Percentiles rank a stretch among this genome's conserved stretches.
phyloP scores from a whole-genome alignment of 345 rosid genomes.

The Citrus sp. region DNA sequence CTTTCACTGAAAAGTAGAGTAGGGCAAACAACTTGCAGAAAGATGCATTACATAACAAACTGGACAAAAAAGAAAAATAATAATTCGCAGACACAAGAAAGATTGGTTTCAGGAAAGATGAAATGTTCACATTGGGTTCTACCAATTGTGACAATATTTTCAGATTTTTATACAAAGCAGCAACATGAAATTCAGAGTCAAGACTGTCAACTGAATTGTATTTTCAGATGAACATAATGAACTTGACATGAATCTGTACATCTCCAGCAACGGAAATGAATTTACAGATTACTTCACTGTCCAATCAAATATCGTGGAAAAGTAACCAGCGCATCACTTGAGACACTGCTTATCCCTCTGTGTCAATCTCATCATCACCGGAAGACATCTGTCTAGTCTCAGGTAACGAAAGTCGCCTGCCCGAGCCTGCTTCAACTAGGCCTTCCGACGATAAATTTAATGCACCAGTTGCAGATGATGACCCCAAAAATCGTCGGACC shows the following conservation, averaged over 20 bases:
- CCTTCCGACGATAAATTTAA: slow-evolving; percentile 57
- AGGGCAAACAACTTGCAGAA: slow-evolving; percentile 10
- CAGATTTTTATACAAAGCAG: slow-evolving; percentile 48
- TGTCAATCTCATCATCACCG: slow-evolving; percentile 65
- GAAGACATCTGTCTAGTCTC: slow-evolving; percentile 81
- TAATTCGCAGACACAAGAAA: slow-evolving; percentile 15
- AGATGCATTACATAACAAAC: slow-evolving; percentile 17
- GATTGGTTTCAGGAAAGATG: slow-evolving; percentile 27
- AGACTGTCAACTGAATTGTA: slow-evolving; percentile 38
- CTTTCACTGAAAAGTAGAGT: slow-evolving; percentile 9
- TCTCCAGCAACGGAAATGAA: slow-evolving; percentile 48
- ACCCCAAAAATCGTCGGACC: slow-evolving; percentile 44
- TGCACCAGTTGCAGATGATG: slow-evolving; percentile 57
- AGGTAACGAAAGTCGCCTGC: slow-evolving; percentile 60
- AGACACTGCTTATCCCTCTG: slow-evolving; percentile 48
- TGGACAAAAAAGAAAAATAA: slow-evolving; percentile 9
- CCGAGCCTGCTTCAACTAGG: slow-evolving; percentile 61
- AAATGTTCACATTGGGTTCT: slow-evolving; percentile 50
- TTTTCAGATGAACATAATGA: slow-evolving; percentile 29
- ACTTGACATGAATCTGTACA: slow-evolving; percentile 50
- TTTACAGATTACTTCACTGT: slow-evolving; percentile 49
- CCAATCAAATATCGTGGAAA: slow-evolving; percentile 30
- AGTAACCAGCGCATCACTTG: slow-evolving; percentile 17
- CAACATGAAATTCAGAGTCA: slow-evolving; percentile 36
- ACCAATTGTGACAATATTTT: slow-evolving; percentile 48